A percentile compares a stretch with the other conserved stretches of the same genome.
Conservation (phyloP, 306 rosid genomes). For the Prunus persica region DNA sequence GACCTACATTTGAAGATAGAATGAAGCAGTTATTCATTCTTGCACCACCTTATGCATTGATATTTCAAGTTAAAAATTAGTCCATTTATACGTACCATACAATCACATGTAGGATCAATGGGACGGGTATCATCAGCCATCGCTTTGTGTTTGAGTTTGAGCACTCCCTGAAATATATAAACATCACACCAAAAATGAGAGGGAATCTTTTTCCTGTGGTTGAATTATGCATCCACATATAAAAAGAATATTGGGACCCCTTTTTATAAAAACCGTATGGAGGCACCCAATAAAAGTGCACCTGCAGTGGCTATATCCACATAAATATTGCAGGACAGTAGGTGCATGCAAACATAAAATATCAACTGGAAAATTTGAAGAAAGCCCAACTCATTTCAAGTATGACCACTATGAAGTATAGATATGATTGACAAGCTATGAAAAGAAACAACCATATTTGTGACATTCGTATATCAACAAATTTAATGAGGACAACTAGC, state of each 20-base stretch:
- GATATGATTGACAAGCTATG: neutral
- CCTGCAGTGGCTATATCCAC: neutral
- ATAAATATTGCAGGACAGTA: neutral
- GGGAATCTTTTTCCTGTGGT: neutral
- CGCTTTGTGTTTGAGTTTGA: constrained; percentile 70
- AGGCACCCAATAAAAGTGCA: neutral
- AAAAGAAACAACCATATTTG: neutral
- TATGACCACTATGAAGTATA: neutral
- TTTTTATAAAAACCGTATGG: neutral
- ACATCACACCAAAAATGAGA: neutral
- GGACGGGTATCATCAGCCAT: constrained; percentile 97
- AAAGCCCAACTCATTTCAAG: neutral
- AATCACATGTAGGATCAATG: constrained; percentile 77
- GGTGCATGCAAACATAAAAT: neutral
- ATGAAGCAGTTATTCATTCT: constrained; percentile 21
- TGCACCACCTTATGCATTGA: neutral
- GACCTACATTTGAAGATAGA: constrained; percentile 47
- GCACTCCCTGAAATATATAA: constrained; percentile 64
- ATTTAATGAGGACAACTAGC: neutral
- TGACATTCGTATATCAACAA: neutral
- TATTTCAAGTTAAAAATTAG: constrained; percentile 15
- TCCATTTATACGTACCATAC: constrained; percentile 65
- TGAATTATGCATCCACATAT: neutral
- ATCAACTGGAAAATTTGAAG: neutral
- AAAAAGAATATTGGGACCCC: neutral